Evolutionary conservation across 768 basidiomycete species (phyloP), one percentile per base, ranked within the genome.

Genomic region (Pisolithus microcarpus): DNA sequence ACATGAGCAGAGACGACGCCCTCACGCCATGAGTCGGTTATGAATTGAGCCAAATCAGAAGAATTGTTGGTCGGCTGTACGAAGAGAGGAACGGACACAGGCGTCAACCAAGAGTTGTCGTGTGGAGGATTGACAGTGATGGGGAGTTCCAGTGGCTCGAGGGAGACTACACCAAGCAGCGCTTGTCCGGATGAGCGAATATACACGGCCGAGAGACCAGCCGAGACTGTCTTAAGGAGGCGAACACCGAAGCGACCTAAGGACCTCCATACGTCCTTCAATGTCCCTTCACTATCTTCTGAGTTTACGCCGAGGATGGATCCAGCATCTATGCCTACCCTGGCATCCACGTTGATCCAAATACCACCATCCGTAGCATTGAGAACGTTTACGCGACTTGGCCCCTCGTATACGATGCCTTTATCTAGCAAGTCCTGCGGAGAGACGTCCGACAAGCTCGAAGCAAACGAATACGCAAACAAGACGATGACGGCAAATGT

Each of bases 281-380:
- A 52, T 6, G 79, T 37, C 28, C 70, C 70, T 50, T 86, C 71
- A 7, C 72, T 67, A 8, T 65, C 58, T 26, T 70, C 67, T 10
- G 68, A 67, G 49, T 78, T 78, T 11, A 85, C 75, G 1, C 78
- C 83, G 13, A 85, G 68, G 18, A 80, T 68, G 8, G 72, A 62
- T 2, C 83, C 85, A 7, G 82, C 85, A 61, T 89, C 80, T n/a
- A 90, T 53, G 0, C 87, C 87, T 15, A 85, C 60, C 44, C 74
- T 70, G 4, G 75, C 82, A 16, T 76, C 67, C 5, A 88, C 69
- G 38, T 69, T 70, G 31, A 89, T 52, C 80, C 81, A 82, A 26
- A 88, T 60, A 3, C 72, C 80, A 8, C 78, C 82, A 6, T 76
- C 72, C 15, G 85, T 83, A 50, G 80, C 70, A 53, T 82, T 84